phyloP scores from a whole-genome alignment of 2,329 filamentous ascomycete genomes.

The Alternaria viburni region DNA sequence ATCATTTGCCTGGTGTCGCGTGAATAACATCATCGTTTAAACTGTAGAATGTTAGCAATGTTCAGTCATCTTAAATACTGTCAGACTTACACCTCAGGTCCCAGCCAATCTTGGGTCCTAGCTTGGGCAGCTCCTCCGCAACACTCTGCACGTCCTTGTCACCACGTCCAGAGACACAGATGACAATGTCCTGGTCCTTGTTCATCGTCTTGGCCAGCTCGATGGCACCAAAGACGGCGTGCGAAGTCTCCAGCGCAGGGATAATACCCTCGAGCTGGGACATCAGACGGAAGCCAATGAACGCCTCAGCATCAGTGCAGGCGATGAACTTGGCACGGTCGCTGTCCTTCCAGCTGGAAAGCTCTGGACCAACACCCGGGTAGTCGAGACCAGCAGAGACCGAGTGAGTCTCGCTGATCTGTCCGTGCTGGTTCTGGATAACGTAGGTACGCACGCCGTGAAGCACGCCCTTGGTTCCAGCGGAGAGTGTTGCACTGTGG shows the following conservation, averaged over 20 bases:
- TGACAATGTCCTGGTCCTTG: slow-evolving; percentile 87
- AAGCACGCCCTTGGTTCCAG: slow-evolving; percentile 87
- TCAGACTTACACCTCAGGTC: slow-evolving; percentile 60
- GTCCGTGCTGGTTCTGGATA: slow-evolving; percentile 88
- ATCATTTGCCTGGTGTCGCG: background rate
- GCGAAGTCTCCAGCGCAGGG: slow-evolving; percentile 89
- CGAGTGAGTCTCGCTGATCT: slow-evolving; percentile 94
- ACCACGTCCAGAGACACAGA: slow-evolving; percentile 89
- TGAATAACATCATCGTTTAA: slow-evolving; percentile 14
- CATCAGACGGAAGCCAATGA: slow-evolving; percentile 83
- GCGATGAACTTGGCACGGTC: slow-evolving; percentile 86
- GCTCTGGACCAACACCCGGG: slow-evolving; percentile 92
- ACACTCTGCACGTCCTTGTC: slow-evolving; percentile 99
- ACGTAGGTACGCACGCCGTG: slow-evolving; percentile 97
- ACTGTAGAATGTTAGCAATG: slow-evolving; percentile 33
- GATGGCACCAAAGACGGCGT: slow-evolving; percentile 88
- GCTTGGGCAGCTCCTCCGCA: slow-evolving; percentile 85
- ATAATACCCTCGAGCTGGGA: slow-evolving; percentile 95
- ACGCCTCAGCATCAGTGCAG: slow-evolving; percentile 89
- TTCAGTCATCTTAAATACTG: background rate
- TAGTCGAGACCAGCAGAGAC: slow-evolving; percentile 97
- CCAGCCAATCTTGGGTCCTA: slow-evolving; percentile 87
- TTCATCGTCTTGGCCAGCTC: slow-evolving; percentile 92
- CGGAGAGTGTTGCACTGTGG: slow-evolving; percentile 86
- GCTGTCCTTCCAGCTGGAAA: slow-evolving; percentile 90